These are phyloP conservation scores for Pseudonectria foliicola DNA, from an alignment of 2,329 filamentous ascomycete genomes.

Conservation along the genomic window DNA sequence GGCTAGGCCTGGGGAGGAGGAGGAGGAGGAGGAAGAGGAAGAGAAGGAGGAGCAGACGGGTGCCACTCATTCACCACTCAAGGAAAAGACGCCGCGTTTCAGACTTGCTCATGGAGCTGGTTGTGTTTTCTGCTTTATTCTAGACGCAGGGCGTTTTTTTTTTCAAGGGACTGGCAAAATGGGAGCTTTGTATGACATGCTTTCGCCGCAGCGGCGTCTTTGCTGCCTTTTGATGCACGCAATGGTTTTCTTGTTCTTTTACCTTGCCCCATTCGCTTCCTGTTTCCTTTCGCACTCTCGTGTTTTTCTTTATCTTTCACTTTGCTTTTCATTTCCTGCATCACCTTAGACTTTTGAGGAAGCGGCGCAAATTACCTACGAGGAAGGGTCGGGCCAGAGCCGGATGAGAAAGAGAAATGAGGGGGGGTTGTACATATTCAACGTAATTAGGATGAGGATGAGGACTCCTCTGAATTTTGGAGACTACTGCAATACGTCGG, in stretches of 20 bases:
- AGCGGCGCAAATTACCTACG: slow-evolving; percentile 21
- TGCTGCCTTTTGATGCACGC: slow-evolving; percentile 15
- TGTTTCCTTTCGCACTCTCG: slow-evolving; percentile 14
- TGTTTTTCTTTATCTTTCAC: slow-evolving; percentile 17
- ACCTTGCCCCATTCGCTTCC: slow-evolving; percentile 16
- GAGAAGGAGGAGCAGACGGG: neutral
- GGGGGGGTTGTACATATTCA: no score
- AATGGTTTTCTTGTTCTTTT: slow-evolving; percentile 16
- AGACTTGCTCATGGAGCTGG: neutral
- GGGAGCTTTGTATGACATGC: slow-evolving; percentile 6
- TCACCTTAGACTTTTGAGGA: slow-evolving; percentile 25
- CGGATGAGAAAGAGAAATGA: no score
- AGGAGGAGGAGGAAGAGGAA: no score
- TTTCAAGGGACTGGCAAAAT: slow-evolving; percentile 21
- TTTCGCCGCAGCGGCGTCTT: no score
- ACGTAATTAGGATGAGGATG: no score
- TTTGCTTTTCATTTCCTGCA: slow-evolving; percentile 19
- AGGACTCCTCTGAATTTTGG: no score
- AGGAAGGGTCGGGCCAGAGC: slow-evolving; percentile 5
- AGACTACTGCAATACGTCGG: no score
- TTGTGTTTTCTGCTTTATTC: slow-evolving; percentile 14
- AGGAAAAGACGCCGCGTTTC: no score
- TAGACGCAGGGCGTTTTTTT: slow-evolving; percentile 29
- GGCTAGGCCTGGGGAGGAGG: no score
- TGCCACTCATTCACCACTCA: no score